A percentile compares a stretch with the other conserved stretches of the same genome.
Evolutionary conservation across 257 asterid genomes (phyloP).

Genomic region (Nicotiana undulata): DNA sequence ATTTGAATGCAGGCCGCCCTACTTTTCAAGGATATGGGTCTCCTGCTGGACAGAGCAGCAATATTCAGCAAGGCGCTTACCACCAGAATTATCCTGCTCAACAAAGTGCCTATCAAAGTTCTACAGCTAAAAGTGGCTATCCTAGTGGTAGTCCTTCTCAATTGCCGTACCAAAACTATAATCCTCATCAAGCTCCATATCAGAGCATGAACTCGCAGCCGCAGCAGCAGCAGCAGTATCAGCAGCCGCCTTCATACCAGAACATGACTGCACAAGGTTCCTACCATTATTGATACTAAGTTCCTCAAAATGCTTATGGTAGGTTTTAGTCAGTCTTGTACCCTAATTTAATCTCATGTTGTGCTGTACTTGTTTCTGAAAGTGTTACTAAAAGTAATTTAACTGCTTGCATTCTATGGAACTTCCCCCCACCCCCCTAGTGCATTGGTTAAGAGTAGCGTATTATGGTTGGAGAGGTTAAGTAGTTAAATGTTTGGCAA

Average conservation of each 20-base stretch:
- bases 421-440: background rate
- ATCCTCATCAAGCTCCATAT: conserved; percentile 28
- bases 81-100: conserved; percentile 32
- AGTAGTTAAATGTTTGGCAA: background rate
- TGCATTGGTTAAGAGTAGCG: background rate
- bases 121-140: conserved; percentile 20
- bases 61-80: conserved; percentile 26
- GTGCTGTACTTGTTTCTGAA: background rate
- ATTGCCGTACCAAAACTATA: conserved; percentile 32
- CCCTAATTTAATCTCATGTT: conserved; percentile 9
- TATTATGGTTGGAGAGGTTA: background rate
- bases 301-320: background rate
- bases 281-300: conserved; percentile 31
- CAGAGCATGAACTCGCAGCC: conserved; percentile 20
- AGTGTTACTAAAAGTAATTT: background rate
- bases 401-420: background rate
- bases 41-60: conserved; percentile 26
- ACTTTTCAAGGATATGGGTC: conserved; percentile 29
- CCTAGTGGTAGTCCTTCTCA: conserved; percentile 29
- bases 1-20: conserved; percentile 30
- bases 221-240: background rate
- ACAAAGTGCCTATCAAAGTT: conserved; percentile 27
- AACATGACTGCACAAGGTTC: conserved; percentile 43
- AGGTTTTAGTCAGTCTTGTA: conserved; percentile 23
- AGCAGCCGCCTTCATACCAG: conserved; percentile 30